These are phyloP conservation scores for Phytomonas francai DNA, from an alignment of 208 protist species.

Conservation along the genomic window DNA sequence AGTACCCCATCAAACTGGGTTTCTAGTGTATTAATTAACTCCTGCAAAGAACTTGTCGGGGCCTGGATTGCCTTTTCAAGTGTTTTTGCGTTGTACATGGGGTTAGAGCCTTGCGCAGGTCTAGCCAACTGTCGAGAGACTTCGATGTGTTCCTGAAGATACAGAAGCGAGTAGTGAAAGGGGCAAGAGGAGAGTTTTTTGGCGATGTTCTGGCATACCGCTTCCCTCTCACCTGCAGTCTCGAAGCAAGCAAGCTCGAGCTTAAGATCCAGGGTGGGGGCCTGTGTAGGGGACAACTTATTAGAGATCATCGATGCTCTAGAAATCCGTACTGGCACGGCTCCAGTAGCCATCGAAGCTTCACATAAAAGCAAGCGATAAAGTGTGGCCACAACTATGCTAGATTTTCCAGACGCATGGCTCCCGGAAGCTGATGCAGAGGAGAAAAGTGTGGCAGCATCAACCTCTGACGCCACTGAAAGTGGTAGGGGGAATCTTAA, in stretches of 20 bases:
- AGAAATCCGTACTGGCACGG: background rate
- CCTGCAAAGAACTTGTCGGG: background rate
- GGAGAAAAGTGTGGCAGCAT: background rate
- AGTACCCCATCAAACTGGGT: constrained; percentile 9
- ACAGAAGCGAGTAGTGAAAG: background rate
- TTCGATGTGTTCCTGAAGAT: background rate
- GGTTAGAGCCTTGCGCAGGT: background rate
- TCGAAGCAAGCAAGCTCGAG: background rate
- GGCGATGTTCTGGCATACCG: background rate
- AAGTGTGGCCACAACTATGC: background rate
- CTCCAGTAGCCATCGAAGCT: background rate
- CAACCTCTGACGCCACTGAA: background rate
- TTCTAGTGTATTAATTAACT: background rate
- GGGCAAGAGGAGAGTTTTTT: background rate
- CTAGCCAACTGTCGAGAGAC: background rate
- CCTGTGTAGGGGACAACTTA: background rate
- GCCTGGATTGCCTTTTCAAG: background rate
- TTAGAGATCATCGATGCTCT: background rate
- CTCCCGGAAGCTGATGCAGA: background rate
- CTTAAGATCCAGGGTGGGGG: background rate
- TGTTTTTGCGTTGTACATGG: background rate
- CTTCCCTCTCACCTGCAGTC: background rate
- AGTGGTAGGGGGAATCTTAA: background rate
- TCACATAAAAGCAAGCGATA: background rate
- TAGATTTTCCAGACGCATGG: background rate